phyloP scores from a whole-genome alignment of 139 green algal species.

The Chlorella vulgaris region DNA sequence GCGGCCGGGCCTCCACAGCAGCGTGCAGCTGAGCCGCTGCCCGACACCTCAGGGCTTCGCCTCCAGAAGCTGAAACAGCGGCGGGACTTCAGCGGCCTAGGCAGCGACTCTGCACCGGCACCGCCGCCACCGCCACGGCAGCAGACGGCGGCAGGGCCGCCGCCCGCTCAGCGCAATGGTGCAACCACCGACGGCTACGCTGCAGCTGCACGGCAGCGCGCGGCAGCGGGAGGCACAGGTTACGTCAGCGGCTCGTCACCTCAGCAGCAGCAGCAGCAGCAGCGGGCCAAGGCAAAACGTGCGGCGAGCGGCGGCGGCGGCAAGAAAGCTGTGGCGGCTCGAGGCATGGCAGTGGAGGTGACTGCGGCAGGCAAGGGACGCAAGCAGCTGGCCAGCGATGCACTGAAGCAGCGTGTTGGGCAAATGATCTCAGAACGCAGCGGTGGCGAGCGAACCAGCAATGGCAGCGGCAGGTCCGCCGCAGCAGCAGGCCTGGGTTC shows the following conservation, averaged over 20 bases:
- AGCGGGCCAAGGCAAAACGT: neutral
- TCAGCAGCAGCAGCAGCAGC: neutral
- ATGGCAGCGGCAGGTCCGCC: neutral
- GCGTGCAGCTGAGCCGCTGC: no score
- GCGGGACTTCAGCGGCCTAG: conserved; percentile 17
- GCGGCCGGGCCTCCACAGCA: no score
- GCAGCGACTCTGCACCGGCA: neutral
- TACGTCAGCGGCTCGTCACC: neutral
- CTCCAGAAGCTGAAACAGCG: conserved; percentile 1
- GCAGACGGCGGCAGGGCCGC: conserved; percentile 3
- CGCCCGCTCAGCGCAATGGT: neutral
- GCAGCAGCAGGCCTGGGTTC: neutral
- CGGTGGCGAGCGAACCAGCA: no score
- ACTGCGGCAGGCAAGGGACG: conserved; percentile 21
- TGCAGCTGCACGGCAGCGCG: neutral
- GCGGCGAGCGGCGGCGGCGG: neutral
- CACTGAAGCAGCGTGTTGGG: conserved; percentile 2
- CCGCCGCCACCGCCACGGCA: neutral
- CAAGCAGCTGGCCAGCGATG: conserved; percentile 29
- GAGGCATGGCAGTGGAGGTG: conserved; percentile 12
- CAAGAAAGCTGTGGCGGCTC: neutral
- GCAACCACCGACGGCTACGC: neutral
- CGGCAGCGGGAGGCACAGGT: neutral
- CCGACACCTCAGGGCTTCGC: neutral
- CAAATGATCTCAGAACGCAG: neutral